Percentiles rank a stretch among this genome's conserved stretches.
phyloP scores from a whole-genome alignment of 768 basidiomycete genomes.

The Suillus placidus region DNA sequence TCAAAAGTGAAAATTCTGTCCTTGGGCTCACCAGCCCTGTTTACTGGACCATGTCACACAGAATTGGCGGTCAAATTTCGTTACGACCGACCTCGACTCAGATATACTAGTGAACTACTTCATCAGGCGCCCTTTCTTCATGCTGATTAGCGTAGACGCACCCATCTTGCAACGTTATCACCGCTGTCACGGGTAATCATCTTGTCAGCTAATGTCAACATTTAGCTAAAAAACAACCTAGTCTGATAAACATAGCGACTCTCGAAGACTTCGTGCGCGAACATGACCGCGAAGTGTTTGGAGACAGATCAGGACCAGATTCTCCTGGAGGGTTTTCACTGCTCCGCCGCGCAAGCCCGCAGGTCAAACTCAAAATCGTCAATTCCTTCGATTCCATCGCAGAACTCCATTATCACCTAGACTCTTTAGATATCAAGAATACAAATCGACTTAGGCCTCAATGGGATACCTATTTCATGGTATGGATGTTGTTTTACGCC shows the following conservation, averaged over 20 bases:
- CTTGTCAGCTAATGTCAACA: neutral
- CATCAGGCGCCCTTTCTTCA: constrained; percentile 85
- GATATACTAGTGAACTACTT: constrained; percentile 65
- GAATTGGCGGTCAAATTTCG: constrained; percentile 80
- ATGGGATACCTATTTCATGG: constrained; percentile 99
- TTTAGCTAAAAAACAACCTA: neutral
- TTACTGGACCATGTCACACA: constrained; percentile 79
- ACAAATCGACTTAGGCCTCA: constrained; percentile 78
- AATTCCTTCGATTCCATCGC: constrained; percentile 63
- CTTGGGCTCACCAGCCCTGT: constrained; percentile 50
- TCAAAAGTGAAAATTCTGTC: constrained; percentile 16
- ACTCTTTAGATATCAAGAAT: constrained; percentile 68
- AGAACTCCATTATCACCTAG: constrained; percentile 65
- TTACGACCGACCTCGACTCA: constrained; percentile 73
- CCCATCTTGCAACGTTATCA: constrained; percentile 71
- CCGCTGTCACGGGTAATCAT: constrained; percentile 51
- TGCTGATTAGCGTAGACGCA: constrained; percentile 83
- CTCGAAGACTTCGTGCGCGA: constrained; percentile 74
- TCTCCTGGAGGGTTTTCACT: constrained; percentile 21
- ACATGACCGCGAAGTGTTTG: constrained; percentile 73
- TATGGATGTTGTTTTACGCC: constrained; percentile 32
- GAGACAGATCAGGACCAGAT: constrained; percentile 30
- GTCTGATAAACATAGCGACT: neutral
- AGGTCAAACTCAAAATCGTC: constrained; percentile 60
- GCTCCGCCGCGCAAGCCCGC: constrained; percentile 30